Evolutionary conservation across 768 basidiomycete species (phyloP).

Genomic region (Phylloporus sp.): DNA sequence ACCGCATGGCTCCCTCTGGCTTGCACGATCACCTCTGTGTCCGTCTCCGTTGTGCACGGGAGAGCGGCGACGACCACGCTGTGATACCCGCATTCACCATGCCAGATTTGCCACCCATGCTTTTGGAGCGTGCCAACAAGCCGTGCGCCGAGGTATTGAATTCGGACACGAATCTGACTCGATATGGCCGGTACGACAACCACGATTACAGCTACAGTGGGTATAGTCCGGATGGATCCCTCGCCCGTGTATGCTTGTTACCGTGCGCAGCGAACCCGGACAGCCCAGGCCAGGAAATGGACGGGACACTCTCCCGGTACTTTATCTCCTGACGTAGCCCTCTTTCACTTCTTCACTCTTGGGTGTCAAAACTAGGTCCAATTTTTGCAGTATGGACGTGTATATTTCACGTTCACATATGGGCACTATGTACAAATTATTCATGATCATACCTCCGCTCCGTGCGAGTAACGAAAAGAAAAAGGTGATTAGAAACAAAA

Average conservation of each 20-base stretch:
- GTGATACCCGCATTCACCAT: not conserved
- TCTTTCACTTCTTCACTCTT: not conserved
- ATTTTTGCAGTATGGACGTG: not conserved
- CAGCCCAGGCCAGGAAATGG: not conserved
- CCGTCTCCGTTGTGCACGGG: not conserved
- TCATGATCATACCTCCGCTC: slow-evolving; percentile 24
- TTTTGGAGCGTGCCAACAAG: not conserved
- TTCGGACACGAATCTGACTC: not conserved
- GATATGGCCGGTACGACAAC: not conserved
- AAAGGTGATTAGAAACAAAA: not conserved
- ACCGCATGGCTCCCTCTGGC: not conserved
- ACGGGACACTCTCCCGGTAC: slow-evolving; percentile 2
- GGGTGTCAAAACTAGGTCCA: not conserved
- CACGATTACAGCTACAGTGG: not conserved
- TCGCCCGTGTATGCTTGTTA: not conserved
- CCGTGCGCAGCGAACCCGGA: not conserved
- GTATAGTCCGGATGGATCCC: not conserved
- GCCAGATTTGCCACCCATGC: not conserved
- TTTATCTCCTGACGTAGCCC: not conserved
- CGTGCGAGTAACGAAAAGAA: slow-evolving; percentile 7
- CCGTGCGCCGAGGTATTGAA: not conserved
- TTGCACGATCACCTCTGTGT: not conserved
- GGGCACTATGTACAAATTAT: slow-evolving; percentile 21
- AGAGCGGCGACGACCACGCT: not conserved
- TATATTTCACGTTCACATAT: not conserved